Evolutionary conservation across 768 basidiomycete species (phyloP).

Genomic region (Lentinula sp.): DNA sequence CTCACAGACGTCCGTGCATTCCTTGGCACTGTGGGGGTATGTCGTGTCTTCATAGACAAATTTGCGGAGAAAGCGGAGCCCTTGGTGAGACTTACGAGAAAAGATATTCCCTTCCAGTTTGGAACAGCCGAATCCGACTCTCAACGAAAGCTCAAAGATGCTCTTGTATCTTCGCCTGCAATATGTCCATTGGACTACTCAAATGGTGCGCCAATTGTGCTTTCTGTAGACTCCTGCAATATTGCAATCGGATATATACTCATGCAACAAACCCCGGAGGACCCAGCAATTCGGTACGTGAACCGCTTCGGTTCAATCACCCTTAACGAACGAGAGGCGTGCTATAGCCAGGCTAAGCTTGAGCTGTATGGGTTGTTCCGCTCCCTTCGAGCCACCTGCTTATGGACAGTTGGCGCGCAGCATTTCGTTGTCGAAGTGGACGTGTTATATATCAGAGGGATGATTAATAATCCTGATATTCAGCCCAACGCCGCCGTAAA

Average conservation of each 20-base stretch:
- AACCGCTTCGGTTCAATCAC: background rate
- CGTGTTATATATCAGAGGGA: background rate
- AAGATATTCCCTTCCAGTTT: background rate
- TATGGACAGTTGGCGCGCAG: background rate
- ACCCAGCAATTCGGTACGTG: background rate
- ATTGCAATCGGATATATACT: constrained; percentile 26
- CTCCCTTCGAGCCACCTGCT: background rate
- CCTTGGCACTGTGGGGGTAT: background rate
- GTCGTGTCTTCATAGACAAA: background rate
- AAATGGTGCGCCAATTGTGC: constrained; percentile 14
- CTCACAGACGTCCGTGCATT: background rate
- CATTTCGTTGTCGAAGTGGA: background rate
- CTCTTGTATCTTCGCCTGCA: background rate
- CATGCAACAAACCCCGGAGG: constrained; percentile 20
- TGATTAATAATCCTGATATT: background rate
- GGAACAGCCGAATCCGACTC: background rate
- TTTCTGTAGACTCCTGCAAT: constrained; percentile 24
- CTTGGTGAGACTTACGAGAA: background rate
- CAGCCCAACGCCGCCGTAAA: background rate
- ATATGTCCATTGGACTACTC: constrained; percentile 21
- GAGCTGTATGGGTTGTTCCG: background rate
- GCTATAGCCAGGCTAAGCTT: background rate
- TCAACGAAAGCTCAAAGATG: constrained; percentile 15
- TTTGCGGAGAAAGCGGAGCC: background rate
- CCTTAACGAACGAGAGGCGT: background rate